Base-by-base conservation (phyloP, 2,329 filamentous ascomycete species). In the Hirsutella rhossiliensis region DNA sequence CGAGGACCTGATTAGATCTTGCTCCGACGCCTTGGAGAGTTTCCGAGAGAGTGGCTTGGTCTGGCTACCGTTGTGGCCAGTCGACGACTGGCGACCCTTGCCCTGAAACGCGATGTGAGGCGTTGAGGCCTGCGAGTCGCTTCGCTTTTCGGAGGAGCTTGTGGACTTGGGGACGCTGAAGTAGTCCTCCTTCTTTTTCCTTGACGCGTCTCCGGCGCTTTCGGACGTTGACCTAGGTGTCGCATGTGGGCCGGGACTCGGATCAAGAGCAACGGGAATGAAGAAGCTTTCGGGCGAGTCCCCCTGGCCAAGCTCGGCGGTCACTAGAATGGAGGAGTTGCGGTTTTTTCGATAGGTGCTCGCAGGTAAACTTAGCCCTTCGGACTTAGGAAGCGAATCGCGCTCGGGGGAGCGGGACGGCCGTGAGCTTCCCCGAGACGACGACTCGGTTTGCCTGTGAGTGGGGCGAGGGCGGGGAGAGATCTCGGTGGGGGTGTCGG, bases 81-180 rank as follows among this genome's bases (percentile, higher is more conserved):
- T 76, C 1, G 80, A 80, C 17, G 55, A 29, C 40, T 63, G 58
- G 3, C 84, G 76, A 2, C 78, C 78, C 62, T 89, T 92, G 55
- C 94, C 87, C 60, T 94, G 87, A 59, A 88, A 94, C 19, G 87
- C 84, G 54, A 94, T 94, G 56, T 95, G 88, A n/a, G 88, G 87
- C 15, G 86, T 88, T 2, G 80, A 75, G 47, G 67, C 60, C 44
- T 69, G 66, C 1, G 72, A 73, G 38, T 74, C 73, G 15, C 55
- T 56, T 40, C 68, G 70, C 52, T 64, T 72, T 42, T 76, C 69
- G 3, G 61, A 49, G 3, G 62, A 50, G 15, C 63, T 51, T 3
- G 61, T 52, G n/a, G 62, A 56, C 56, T 69, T 73, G 30, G 65
- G 48, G 6, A 64, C 54, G 42, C 61, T 66, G 55, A 82, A 82